These are phyloP conservation scores for Thuidium tamariscinum DNA, from an alignment of 225 moss, liverwort and hornwort species.

Conservation along the genomic window DNA sequence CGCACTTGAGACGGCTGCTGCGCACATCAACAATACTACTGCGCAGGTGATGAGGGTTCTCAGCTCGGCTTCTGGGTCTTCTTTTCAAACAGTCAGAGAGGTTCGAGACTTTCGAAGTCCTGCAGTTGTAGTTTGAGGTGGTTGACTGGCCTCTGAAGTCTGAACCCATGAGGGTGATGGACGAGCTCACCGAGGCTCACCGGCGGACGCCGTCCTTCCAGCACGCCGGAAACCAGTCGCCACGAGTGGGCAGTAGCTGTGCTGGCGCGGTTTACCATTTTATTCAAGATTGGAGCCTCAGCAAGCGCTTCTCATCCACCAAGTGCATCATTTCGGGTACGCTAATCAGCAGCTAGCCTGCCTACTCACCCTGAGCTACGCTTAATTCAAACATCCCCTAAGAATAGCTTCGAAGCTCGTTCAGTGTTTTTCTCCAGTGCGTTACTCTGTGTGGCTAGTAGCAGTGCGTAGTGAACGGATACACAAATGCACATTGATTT, in stretches of 20 bases:
- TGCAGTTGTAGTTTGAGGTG: neutral
- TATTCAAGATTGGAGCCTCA: slow-evolving; percentile 46
- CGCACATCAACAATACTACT: neutral
- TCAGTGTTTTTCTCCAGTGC: neutral
- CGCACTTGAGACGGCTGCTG: neutral
- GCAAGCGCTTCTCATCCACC: slow-evolving; percentile 59
- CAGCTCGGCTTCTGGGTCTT: neutral
- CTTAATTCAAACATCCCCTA: neutral
- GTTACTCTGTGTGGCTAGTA: neutral
- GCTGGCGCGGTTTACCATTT: slow-evolving; percentile 22
- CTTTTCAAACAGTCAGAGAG: neutral
- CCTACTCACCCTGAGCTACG: neutral
- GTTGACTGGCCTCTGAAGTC: neutral
- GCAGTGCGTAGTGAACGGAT: neutral
- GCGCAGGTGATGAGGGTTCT: neutral
- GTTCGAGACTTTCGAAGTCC: too few species aligned
- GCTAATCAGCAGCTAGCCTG: neutral
- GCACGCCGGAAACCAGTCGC: slow-evolving; percentile 20
- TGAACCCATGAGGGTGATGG: slow-evolving; percentile 23
- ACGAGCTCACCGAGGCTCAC: slow-evolving; percentile 20
- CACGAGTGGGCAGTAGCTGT: slow-evolving; percentile 27
- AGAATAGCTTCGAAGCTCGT: neutral
- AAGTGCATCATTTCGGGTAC: slow-evolving; percentile 76
- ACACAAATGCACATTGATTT: neutral
- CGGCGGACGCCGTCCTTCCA: slow-evolving; percentile 27